These are phyloP conservation scores for Populus nigra DNA, from an alignment of 345 rosid species.

Conservation along the genomic window DNA sequence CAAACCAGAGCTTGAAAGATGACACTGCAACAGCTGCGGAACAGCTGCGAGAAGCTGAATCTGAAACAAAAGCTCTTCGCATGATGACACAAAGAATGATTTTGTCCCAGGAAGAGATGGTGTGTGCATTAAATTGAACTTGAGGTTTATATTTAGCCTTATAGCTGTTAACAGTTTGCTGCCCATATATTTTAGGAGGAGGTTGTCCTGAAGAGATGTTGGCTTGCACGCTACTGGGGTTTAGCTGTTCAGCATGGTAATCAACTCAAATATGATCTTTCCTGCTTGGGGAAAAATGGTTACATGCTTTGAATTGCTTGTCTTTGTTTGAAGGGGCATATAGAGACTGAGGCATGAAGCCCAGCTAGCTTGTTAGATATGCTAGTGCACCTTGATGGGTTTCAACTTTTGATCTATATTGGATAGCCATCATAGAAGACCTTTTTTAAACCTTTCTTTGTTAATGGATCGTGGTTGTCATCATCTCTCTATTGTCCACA, in stretches of 20 bases:
- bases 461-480: not conserved
- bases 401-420: not conserved
- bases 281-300: slow-evolving; percentile 2
- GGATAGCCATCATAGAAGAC: not conserved
- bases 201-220: slow-evolving; percentile 97
- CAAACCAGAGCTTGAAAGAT: slow-evolving; percentile 67
- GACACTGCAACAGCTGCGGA: slow-evolving; percentile 60
- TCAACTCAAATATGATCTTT: slow-evolving; percentile 6
- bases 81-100: slow-evolving; percentile 94
- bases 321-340: not conserved
- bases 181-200: slow-evolving; percentile 59
- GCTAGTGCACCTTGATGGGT: not conserved
- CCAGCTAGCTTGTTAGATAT: not conserved
- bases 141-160: slow-evolving; percentile 13
- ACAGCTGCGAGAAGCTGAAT: slow-evolving; percentile 78
- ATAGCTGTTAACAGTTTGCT: not conserved
- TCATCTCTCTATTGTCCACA: not conserved
- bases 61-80: slow-evolving; percentile 79
- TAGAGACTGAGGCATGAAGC: not conserved
- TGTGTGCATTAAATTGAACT: slow-evolving; percentile 31
- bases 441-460: not conserved
- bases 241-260: slow-evolving; percentile 86
- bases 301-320: not conserved
- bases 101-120: slow-evolving; percentile 92
- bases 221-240: slow-evolving; percentile 99